These are phyloP conservation scores for Dentiscutata heterogama DNA, from an alignment of 371 early-diverging fungal species.

Conservation along the genomic window DNA sequence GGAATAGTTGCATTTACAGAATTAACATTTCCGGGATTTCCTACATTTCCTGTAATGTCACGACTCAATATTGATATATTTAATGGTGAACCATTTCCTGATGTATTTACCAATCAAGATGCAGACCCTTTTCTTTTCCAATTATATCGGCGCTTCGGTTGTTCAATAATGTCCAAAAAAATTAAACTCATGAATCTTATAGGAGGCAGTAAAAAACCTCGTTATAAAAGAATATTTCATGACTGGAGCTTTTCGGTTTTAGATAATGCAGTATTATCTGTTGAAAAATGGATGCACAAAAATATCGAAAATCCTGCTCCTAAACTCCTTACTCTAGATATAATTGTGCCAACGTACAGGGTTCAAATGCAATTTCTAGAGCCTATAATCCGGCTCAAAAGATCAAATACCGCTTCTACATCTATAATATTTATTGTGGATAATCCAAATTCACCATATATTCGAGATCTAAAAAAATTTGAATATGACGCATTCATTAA, in stretches of 20 bases:
- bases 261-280: not conserved
- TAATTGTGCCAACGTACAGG: not conserved
- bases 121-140: not conserved
- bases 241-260: not conserved
- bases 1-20: not conserved
- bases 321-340: not conserved
- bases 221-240: not conserved
- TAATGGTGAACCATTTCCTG: not conserved
- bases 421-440: not conserved
- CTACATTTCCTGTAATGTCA: not conserved
- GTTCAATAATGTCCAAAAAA: not conserved
- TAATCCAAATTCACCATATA: not conserved
- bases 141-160: not conserved
- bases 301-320: not conserved
- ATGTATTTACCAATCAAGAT: slow-evolving; percentile 1
- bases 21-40: not conserved
- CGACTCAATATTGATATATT: not conserved
- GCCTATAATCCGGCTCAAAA: not conserved
- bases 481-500: not conserved
- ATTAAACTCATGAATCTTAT: not conserved
- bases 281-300: not conserved
- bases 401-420: not conserved
- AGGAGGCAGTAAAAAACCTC: not conserved
- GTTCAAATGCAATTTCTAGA: slow-evolving; percentile 1
- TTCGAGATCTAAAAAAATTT: not conserved